Evolutionary conservation across 2,329 filamentous ascomycete species (phyloP).

Genomic region (Hymenoscyphus albidus): DNA sequence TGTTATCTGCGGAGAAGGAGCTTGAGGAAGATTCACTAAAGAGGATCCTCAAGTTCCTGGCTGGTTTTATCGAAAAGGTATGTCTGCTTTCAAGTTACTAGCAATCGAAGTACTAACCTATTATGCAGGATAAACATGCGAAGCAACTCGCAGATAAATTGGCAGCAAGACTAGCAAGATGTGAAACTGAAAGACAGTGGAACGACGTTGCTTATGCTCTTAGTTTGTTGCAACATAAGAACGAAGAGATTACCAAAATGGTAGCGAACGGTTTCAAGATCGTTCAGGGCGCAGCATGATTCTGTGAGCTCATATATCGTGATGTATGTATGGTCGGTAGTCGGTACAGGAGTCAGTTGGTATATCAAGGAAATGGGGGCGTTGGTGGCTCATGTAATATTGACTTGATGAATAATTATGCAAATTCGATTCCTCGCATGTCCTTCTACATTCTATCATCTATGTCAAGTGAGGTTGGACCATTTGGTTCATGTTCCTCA

Average conservation of each 20-base stretch:
- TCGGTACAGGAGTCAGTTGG: constrained; percentile 1
- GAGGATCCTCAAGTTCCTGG: constrained; percentile 85
- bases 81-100: constrained; percentile 27
- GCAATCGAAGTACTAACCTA: constrained; percentile 16
- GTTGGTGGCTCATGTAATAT: constrained; percentile 6
- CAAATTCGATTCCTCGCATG: not conserved
- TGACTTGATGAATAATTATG: not conserved
- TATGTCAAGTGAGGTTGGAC: no score
- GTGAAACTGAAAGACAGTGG: constrained; percentile 93
- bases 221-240: constrained; percentile 85
- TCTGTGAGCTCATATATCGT: not conserved
- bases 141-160: constrained; percentile 92
- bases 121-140: constrained; percentile 83
- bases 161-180: constrained; percentile 77
- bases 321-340: constrained; percentile 1
- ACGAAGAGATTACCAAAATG: constrained; percentile 79
- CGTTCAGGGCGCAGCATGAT: constrained; percentile 57
- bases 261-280: constrained; percentile 73
- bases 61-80: constrained; percentile 97
- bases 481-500: no score
- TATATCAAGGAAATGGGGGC: not conserved
- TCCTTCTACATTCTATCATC: no score
- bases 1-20: constrained; percentile 76
- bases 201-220: constrained; percentile 94
- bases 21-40: constrained; percentile 83